Conservation (phyloP, 2,329 filamentous ascomycete species). For the Colletotrichum sp. region DNA sequence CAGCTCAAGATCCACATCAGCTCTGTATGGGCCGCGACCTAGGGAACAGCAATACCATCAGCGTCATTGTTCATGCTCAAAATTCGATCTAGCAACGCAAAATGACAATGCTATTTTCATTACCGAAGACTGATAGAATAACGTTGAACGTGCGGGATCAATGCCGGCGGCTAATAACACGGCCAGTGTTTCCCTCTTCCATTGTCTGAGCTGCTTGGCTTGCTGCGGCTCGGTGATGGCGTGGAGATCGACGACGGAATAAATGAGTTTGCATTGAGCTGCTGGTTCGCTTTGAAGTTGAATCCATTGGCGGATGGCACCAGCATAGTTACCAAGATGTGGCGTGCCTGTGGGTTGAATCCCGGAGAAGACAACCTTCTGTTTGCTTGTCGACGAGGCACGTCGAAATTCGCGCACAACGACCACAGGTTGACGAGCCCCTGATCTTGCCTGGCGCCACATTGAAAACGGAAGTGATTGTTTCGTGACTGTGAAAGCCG, state of each 20-base stretch:
- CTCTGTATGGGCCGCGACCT: slow-evolving; percentile 82
- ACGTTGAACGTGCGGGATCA: slow-evolving; percentile 72
- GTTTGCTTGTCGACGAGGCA: neutral
- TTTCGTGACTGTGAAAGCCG: neutral
- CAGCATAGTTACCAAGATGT: slow-evolving; percentile 94
- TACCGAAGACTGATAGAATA: slow-evolving; percentile 82
- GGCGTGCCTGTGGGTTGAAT: slow-evolving; percentile 96
- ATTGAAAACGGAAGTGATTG: neutral
- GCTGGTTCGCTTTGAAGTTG: slow-evolving; percentile 71
- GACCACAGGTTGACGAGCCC: neutral
- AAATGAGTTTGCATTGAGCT: slow-evolving; percentile 69
- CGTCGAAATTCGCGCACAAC: neutral
- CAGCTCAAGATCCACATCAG: slow-evolving; percentile 98
- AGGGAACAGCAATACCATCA: neutral
- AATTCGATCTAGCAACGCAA: neutral
- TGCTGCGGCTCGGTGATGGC: slow-evolving; percentile 83
- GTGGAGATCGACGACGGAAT: slow-evolving; percentile 91
- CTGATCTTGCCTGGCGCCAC: neutral
- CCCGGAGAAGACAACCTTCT: slow-evolving; percentile 80
- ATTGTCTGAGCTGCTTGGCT: slow-evolving; percentile 61
- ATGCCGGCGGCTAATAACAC: slow-evolving; percentile 84
- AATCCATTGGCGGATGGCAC: slow-evolving; percentile 87
- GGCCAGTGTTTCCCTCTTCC: slow-evolving; percentile 77
- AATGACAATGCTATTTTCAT: neutral
- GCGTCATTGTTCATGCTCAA: neutral